phyloP scores from a whole-genome alignment of 2,329 filamentous ascomycete species.

The Hirsutella rhossiliensis region DNA sequence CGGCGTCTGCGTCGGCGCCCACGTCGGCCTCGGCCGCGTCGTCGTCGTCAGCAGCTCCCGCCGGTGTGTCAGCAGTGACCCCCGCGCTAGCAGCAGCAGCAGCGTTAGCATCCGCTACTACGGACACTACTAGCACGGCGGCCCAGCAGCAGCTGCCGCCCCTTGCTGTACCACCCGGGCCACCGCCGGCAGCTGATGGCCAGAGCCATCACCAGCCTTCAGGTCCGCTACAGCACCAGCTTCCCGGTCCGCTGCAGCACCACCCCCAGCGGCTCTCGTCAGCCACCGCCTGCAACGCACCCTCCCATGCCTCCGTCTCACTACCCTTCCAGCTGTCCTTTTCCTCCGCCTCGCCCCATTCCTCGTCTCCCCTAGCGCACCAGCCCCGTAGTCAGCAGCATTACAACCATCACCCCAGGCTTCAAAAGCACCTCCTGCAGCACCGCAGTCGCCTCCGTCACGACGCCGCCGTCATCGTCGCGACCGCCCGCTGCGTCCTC shows the following conservation, averaged over 20 bases:
- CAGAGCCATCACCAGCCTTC: not conserved
- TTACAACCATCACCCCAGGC: not conserved
- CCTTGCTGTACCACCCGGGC: no score
- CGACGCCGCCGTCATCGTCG: constrained; percentile 2
- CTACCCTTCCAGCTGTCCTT: not conserved
- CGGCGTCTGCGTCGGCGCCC: no score
- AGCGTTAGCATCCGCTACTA: no score
- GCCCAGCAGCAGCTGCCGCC: no score
- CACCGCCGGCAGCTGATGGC: no score
- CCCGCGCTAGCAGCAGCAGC: no score
- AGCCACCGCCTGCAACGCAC: not conserved
- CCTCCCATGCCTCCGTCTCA: not conserved
- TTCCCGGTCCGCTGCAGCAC: not conserved
- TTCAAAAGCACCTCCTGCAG: not conserved
- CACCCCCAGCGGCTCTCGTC: not conserved
- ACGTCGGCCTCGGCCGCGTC: no score
- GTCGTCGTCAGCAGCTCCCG: no score
- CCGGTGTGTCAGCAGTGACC: no score
- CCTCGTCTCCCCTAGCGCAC: not conserved
- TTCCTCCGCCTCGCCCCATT: not conserved
- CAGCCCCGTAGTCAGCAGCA: not conserved
- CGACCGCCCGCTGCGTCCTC: constrained; percentile 4
- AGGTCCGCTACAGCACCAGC: not conserved
- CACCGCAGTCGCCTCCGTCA: not conserved
- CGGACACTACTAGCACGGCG: no score